Percentiles rank a stretch among this genome's conserved stretches.
These are phyloP conservation scores for Dactylorhiza incarnata DNA, from an alignment of 106 monocot genomes.

Conservation along the genomic window DNA sequence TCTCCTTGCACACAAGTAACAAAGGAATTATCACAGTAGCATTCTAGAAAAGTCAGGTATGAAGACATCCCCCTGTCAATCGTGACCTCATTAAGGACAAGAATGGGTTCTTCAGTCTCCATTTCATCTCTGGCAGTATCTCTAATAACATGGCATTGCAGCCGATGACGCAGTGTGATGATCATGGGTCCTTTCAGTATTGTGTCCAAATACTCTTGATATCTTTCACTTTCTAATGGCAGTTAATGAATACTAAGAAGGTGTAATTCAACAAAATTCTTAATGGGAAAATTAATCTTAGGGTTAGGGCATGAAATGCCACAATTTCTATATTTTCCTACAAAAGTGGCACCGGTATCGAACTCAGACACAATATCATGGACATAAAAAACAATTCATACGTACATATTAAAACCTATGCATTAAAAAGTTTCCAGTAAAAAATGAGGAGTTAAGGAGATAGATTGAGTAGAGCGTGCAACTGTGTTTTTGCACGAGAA, in stretches of 20 bases:
- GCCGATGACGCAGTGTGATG: conserved; percentile 82
- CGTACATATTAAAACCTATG: neutral
- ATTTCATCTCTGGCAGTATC: conserved; percentile 77
- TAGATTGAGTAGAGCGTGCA: neutral
- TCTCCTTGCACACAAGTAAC: conserved; percentile 97
- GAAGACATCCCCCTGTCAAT: conserved; percentile 97
- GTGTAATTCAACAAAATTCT: neutral
- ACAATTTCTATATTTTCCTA: neutral
- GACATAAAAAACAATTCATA: neutral
- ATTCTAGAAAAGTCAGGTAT: conserved; percentile 91
- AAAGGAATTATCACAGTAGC: conserved; percentile 95
- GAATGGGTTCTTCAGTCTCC: conserved; percentile 73
- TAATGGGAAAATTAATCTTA: neutral
- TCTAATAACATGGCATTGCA: conserved; percentile 88
- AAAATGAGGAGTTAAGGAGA: neutral
- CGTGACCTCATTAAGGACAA: conserved; percentile 95
- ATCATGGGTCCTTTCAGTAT: conserved; percentile 74
- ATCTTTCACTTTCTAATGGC: conserved; percentile 74
- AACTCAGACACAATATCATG: neutral
- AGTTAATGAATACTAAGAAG: conserved; percentile 30
- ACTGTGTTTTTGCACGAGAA: neutral
- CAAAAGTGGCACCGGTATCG: neutral
- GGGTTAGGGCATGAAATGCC: neutral
- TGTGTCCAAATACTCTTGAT: conserved; percentile 54
- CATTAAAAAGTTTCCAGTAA: neutral